These are phyloP conservation scores for Rhodotorula glutinis DNA, from an alignment of 1,284 basidiomycete species.

Conservation along the genomic window DNA sequence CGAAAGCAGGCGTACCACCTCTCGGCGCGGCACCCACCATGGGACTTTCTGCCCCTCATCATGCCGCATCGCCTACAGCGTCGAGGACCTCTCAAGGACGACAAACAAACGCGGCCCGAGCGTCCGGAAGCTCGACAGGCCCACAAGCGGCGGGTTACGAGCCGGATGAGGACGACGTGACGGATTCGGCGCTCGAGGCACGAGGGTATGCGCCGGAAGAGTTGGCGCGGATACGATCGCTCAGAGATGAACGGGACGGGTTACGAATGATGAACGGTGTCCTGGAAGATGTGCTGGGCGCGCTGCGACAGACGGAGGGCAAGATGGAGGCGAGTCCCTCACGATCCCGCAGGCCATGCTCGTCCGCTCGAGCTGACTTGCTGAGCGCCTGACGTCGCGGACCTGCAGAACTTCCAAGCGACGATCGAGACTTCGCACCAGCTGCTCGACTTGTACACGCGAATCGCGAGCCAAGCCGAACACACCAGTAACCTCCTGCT, in stretches of 20 bases:
- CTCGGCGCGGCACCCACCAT: too few species aligned
- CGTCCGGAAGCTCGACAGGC: not conserved
- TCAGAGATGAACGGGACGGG: constrained; percentile 36
- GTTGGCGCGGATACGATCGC: constrained; percentile 11
- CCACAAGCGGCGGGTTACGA: not conserved
- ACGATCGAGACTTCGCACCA: constrained; percentile 41
- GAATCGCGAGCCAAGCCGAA: constrained; percentile 43
- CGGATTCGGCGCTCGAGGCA: not conserved
- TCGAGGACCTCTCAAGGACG: too few species aligned
- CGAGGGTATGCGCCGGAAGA: constrained; percentile 14
- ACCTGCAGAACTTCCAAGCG: constrained; percentile 19
- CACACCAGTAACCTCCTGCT: constrained; percentile 42
- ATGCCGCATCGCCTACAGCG: not conserved
- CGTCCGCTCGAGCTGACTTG: not conserved
- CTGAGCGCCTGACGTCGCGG: not conserved
- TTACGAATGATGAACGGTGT: constrained; percentile 37
- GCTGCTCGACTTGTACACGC: constrained; percentile 43
- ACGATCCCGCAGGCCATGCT: not conserved
- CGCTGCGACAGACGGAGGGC: constrained; percentile 22
- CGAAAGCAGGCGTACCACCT: not conserved
- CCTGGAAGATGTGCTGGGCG: constrained; percentile 21
- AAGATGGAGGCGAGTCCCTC: constrained; percentile 33
- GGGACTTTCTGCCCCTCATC: too few species aligned
- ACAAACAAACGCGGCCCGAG: not conserved
- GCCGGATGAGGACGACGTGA: not conserved